Evolutionary conservation across 75 land plant species (phyloP), one percentile per base, ranked within the genome.

Genomic region (Isoetes taiwanensis): DNA sequence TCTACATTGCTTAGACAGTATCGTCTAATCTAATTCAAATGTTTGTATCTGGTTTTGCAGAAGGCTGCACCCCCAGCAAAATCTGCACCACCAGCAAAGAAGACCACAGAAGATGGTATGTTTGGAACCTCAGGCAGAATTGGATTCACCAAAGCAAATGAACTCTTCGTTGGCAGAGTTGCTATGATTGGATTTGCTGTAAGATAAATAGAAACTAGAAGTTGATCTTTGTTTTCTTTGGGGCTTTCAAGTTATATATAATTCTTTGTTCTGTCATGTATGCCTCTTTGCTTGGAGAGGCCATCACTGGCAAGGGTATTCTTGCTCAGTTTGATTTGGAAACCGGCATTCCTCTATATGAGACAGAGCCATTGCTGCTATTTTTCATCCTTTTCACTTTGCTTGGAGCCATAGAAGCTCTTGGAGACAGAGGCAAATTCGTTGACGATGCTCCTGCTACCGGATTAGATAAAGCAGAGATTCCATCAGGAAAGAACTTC

Each of bases 151-250:
- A 85, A 89, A 73, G 69, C 72, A 34, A 85, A 85, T 57, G 96
- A 85, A 59, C 74, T 85, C 41, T 85, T 89, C 58, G 91, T 85
- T 16, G 96, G 91, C 25, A 76, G 96, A 19, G 91, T 89, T 46
- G 91, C 91, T 58, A 89, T 89, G 96, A 41, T 85, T 43, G 96
- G 96, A 0, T 84, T 88, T 58, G 90, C 95, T 30, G 95, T 88
- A 43, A 80, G 89, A 59, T 20, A 9, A 8, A 9, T 14, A 14
- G 39, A 37, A 26, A 1, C 29, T 54, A 11, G 10, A 19, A 54
- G 0, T 9, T 9, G 8, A 27, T 5, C 17, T 9, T 1, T 25
- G 12, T 25, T 52, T 23, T 12, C 10, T n/a, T n/a, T n/a, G n/a
- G n/a, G n/a, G n/a, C n/a, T n/a, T n/a, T n/a, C n/a, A n/a, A n/a